Base-by-base conservation (phyloP, 371 early-diverging fungal species). In the Mucor racemosus region DNA sequence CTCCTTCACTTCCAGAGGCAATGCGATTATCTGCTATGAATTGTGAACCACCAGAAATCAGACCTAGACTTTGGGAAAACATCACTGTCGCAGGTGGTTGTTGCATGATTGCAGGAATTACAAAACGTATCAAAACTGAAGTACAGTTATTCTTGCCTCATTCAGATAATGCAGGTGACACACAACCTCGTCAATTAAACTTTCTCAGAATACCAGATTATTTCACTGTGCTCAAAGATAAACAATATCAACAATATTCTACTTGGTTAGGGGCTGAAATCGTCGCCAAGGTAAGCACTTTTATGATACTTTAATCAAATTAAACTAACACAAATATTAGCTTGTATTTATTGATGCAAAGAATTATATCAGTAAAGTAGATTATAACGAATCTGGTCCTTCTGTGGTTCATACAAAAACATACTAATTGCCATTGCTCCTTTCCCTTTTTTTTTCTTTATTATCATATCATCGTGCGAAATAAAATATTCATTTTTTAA, bases 301-400 rank as follows among this genome's bases (percentile, higher is more conserved):
- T 6, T 48, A 36, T 36, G 6, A 4, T 1, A 26, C 6, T 11
- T 41, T 7, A 15, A 15, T 31, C 4, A 7, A 21, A 15, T 40
- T 35, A 10, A 19, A 53, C 3, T 38, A 1, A 21, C 11, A 7
- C 71, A 10, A 26, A 40, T 21, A 33, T 21, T 72, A 89, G 87
- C 82, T 91, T 60, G 85, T 90, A 33, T 90, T 91, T 74, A 83
- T 85, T 8, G 87, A 88, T 60, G 85, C 89, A 34, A 88, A 85
- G 66, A 88, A 87, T 62, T 90, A 90, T 70, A 82, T 92, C 59
- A 91, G 86, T 60, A 93, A 92, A 84, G 90, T 89, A 21, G 94
- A 94, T 68, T 94, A 94, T 74, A 92, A 92, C 68, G 91, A 92
- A 67, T 71, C 77, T 60, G 94, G 94, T 15, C 94, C 94, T 9